These are phyloP conservation scores for Penicillium coffeae DNA, from an alignment of 495 filamentous ascomycete species.

Conservation along the genomic window DNA sequence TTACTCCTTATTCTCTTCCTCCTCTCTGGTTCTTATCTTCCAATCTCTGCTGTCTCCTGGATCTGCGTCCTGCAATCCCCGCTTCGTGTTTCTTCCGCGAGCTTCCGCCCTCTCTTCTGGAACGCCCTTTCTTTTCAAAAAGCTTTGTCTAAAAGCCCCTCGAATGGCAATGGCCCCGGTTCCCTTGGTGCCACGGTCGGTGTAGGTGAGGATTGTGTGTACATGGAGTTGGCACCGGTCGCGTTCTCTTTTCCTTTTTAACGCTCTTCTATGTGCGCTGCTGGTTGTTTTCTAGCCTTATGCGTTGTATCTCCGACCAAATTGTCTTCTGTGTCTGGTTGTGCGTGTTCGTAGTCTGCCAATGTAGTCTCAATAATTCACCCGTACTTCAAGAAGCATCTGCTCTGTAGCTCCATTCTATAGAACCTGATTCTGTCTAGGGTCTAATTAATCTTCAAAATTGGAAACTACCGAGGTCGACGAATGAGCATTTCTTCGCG, in stretches of 20 bases:
- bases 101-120: conserved; percentile 1
- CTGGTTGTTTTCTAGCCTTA: conserved; percentile 18
- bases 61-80: neutral
- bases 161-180: neutral
- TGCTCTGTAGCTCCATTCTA: neutral
- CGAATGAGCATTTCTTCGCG: neutral
- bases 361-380: neutral
- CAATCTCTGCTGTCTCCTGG: conserved; percentile 1
- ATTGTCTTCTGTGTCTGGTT: conserved; percentile 13
- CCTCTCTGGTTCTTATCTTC: conserved; percentile 5
- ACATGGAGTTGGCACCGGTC: conserved; percentile 26
- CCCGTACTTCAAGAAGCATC: no score
- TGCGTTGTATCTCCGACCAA: conserved; percentile 21
- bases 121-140: conserved; percentile 4
- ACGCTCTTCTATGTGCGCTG: neutral
- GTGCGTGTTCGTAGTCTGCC: neutral
- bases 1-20: conserved; percentile 4
- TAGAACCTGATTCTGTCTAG: neutral
- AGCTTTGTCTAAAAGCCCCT: neutral
- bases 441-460: neutral
- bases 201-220: conserved; percentile 22
- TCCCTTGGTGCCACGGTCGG: conserved; percentile 7
- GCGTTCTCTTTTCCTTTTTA: conserved; percentile 12
- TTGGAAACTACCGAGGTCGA: no score
- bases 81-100: conserved; percentile 4